Evolutionary conservation across 108 stramenopile genomes (phyloP), one percentile per base, ranked within the genome.

Genomic region (Skeletonema menzelii): DNA sequence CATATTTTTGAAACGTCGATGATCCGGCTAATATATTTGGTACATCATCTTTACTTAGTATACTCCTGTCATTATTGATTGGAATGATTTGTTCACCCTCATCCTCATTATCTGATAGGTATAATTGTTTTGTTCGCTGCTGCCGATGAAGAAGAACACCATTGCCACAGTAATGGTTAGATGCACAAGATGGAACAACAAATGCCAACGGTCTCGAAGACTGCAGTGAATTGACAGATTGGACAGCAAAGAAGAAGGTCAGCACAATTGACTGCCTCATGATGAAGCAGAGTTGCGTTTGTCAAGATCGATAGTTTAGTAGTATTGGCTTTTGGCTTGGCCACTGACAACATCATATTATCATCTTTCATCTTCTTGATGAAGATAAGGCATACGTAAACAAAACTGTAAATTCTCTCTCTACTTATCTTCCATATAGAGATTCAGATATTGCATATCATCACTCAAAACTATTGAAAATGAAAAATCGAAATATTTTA

Each of bases 61-160:
- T 53, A 11, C 32, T 60, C 59, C 28, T 60, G 31, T 31, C 56
- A 31, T 57, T 34, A 69, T 31, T 37, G 68, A 58, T 32, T 58
- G 31, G 35, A 31, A 57, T 69, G 26, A 38, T 34, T 60, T 17
- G 14, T 60, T 60, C 59, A 10, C 35, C 59, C 5, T 27, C 24
- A 12, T 59, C 31, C 0, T 32, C 58, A 20, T 34, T 19, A 19
- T 14, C 57, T 31, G 31, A 17, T 14, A 58, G 57, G n/a, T 34
- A 20, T n/a, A n/a, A n/a, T 34, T 6, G 19, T 60, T 1, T 60
- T 19, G 27, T 35, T 60, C 19, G 40, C 40, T n/a, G 40, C 40
- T 15, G 40, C 40, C 40, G 40, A 42, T 42, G 15, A 42, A 15
- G 15, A 15, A 15, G 15, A 15, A 15, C 40, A 42, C 40, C 40